Evolutionary conservation across 225 moss, liverwort and hornwort genomes (phyloP), one percentile per base, ranked within the genome.

Genomic region (Anthoceros angustus): DNA sequence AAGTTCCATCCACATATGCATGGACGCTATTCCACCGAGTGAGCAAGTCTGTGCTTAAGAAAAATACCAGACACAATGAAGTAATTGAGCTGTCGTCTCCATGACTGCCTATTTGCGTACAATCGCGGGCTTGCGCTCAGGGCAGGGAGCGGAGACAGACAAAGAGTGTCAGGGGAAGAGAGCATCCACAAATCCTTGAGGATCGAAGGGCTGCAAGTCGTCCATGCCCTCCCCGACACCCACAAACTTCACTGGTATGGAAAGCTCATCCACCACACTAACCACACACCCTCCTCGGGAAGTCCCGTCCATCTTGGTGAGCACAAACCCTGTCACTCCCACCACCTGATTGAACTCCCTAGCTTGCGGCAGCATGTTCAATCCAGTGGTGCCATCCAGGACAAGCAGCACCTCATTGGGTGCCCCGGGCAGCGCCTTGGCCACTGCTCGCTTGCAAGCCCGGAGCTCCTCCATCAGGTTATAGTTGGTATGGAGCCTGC

Each of bases 311-410:
- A 95, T 79, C 80, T 95, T 95, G 65, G 95, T 95, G 20, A 94
- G 87, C 55, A 94, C 77, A 71, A 94, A 94, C 18, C 94, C 94
- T 46, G 94, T 90, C 25, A 94, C 71, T 62, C 90, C 90, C 66
- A 88, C 82, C 40, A 90, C 93, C 86, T 95, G 86, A 75, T 95
- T 95, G 67, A 95, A 95, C 69, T 95, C 91, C 77, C 88, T 83
- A 50, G 95, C 95, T 74, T 95, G 95, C 20, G 95, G 91, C 12
- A 95, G 88, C 95, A 95, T 95, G 42, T 95, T 95, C 67, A 95
- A 76, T 45, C 95, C 95, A 55, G 95, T 95, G 25, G 95, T 95
- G 40, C 95, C 95, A 85, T 95, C 95, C 69, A 95, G 82, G 60
- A 95, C 95, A 80, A 95, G 80, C 67, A 95, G 71, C 68, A 95